These are phyloP conservation scores for Lizonia empirigonia DNA, from an alignment of 2,329 filamentous ascomycete species.

Conservation along the genomic window DNA sequence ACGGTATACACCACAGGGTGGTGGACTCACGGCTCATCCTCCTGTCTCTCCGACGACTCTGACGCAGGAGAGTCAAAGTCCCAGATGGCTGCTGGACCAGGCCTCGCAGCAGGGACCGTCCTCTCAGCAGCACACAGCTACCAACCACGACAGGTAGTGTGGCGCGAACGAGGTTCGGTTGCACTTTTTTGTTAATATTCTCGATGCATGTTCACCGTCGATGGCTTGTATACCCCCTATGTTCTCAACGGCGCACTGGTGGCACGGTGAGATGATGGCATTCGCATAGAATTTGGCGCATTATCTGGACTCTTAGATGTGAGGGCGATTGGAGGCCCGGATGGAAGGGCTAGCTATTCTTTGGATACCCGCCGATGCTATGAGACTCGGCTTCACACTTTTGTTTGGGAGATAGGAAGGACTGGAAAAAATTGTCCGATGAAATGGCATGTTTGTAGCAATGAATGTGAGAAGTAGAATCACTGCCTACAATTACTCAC, in stretches of 20 bases:
- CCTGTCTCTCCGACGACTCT: slow-evolving; percentile 12
- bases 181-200: slow-evolving; percentile 32
- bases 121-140: slow-evolving; percentile 5
- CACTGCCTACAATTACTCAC: not conserved
- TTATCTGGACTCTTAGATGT: slow-evolving; percentile 21
- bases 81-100: slow-evolving; percentile 11
- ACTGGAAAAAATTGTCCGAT: not conserved
- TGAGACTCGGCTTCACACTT: slow-evolving; percentile 27
- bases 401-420: slow-evolving; percentile 2
- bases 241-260: slow-evolving; percentile 30
- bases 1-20: slow-evolving; percentile 32
- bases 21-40: slow-evolving; percentile 14
- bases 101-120: not conserved
- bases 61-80: slow-evolving; percentile 10
- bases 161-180: not conserved
- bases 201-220: slow-evolving; percentile 20
- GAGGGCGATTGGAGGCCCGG: slow-evolving; percentile 12
- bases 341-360: slow-evolving; percentile 16
- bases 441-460: not conserved
- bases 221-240: slow-evolving; percentile 32
- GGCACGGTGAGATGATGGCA: slow-evolving; percentile 27
- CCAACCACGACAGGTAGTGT: slow-evolving; percentile 39
- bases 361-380: slow-evolving; percentile 40
- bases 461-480: slow-evolving; percentile 3
- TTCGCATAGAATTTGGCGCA: slow-evolving; percentile 36